Evolutionary conservation across 805 yeast genomes (phyloP).

Genomic region (Torulaspora gathmanii): DNA sequence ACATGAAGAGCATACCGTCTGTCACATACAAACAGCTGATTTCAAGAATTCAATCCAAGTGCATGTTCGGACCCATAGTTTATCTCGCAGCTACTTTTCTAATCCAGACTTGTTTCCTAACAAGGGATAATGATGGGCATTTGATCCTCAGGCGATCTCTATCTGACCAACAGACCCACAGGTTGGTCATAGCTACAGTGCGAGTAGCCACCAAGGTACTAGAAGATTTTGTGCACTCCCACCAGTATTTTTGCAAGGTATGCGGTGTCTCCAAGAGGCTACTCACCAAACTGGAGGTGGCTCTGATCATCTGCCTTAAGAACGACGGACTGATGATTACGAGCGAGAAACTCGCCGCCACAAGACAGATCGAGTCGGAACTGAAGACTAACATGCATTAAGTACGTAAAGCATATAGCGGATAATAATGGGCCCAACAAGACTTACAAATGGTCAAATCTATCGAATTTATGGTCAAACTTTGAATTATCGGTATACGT

Average conservation of each 20-base stretch:
- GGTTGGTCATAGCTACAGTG: conserved; percentile 43
- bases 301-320: conserved; percentile 21
- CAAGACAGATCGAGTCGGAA: conserved; percentile 15
- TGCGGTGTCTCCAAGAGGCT: conserved; percentile 41
- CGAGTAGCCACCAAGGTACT: conserved; percentile 45
- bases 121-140: conserved; percentile 10
- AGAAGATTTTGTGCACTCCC: conserved; percentile 45
- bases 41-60: conserved; percentile 30
- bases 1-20: conserved; percentile 32
- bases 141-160: conserved; percentile 30
- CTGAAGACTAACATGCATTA: conserved; percentile 6
- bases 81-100: conserved; percentile 28
- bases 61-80: conserved; percentile 27
- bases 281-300: conserved; percentile 27
- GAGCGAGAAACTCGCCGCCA: conserved; percentile 15
- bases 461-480: neutral
- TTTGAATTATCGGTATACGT: neutral
- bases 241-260: conserved; percentile 44
- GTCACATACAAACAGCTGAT: conserved; percentile 24
- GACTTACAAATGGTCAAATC: neutral
- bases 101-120: conserved; percentile 22
- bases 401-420: neutral
- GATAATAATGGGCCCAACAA: neutral
- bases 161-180: conserved; percentile 38
- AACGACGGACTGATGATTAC: conserved; percentile 22